phyloP scores from a whole-genome alignment of 257 asterid species.

The Verbena officinalis region DNA sequence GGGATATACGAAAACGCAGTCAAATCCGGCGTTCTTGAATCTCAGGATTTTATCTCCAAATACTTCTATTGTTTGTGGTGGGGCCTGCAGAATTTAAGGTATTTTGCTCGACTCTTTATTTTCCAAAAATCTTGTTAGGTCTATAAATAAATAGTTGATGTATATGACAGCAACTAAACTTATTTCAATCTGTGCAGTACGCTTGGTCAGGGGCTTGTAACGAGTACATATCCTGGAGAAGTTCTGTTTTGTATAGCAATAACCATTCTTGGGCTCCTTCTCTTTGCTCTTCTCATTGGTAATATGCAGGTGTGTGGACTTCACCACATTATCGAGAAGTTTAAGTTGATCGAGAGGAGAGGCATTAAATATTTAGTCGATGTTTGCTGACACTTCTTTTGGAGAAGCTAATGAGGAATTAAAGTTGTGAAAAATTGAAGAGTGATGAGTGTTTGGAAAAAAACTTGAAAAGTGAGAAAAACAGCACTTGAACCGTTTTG shows the following conservation, averaged over 20 bases:
- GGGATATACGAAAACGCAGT: conserved; percentile 83
- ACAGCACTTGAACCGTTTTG: too few relatives aligned
- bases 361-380: too few relatives aligned
- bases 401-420: too few relatives aligned
- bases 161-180: conserved; percentile 1
- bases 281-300: conserved; percentile 95
- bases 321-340: neutral
- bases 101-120: neutral
- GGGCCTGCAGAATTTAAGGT: conserved; percentile 94
- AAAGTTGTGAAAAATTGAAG: too few relatives aligned
- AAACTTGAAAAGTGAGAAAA: too few relatives aligned
- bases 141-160: neutral
- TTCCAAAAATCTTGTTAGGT: conserved; percentile 13
- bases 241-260: conserved; percentile 80
- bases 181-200: conserved; percentile 54
- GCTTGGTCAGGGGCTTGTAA: conserved; percentile 91
- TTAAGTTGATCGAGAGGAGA: too few relatives aligned
- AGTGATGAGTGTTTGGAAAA: too few relatives aligned
- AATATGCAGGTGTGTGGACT: conserved; percentile 80
- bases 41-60: conserved; percentile 62
- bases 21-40: conserved; percentile 65
- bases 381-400: too few relatives aligned
- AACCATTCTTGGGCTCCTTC: conserved; percentile 80
- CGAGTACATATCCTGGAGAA: conserved; percentile 91
- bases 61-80: conserved; percentile 93